These are phyloP conservation scores for Hygrophorus pudorinus DNA, from an alignment of 768 basidiomycete species.

Conservation along the genomic window DNA sequence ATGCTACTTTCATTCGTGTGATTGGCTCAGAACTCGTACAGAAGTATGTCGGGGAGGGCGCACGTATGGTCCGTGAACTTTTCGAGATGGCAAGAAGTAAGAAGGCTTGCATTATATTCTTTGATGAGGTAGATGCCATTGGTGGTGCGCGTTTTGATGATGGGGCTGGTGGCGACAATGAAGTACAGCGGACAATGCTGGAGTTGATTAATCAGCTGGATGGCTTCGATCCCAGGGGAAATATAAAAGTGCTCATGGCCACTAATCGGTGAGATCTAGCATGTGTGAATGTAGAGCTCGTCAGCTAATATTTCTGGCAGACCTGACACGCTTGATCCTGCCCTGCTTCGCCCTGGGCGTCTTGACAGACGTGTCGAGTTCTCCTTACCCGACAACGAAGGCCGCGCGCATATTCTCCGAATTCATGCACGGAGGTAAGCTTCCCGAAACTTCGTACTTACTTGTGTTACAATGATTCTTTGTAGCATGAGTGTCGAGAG, in stretches of 20 bases:
- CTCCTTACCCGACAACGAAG: conserved; percentile 88
- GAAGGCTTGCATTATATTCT: conserved; percentile 99
- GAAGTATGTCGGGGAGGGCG: conserved; percentile 99
- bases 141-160: conserved; percentile 98
- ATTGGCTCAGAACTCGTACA: conserved; percentile 99
- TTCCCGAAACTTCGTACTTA: conserved; percentile 1
- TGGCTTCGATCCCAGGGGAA: conserved; percentile 97
- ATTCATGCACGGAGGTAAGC: conserved; percentile 90
- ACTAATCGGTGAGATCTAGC: conserved; percentile 71
- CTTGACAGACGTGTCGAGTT: conserved; percentile 97
- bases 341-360: conserved; percentile 89
- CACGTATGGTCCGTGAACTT: conserved; percentile 95
- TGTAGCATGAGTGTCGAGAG: conserved; percentile 92
- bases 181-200: conserved; percentile 98
- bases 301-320: conserved; percentile 28
- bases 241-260: conserved; percentile 99
- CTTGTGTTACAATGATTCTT: conserved; percentile 1
- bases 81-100: conserved; percentile 99
- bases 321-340: conserved; percentile 97
- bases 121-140: conserved; percentile 97
- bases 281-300: background rate
- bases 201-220: conserved; percentile 98
- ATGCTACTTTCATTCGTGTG: conserved; percentile 98
- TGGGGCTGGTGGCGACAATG: conserved; percentile 97
- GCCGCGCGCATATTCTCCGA: conserved; percentile 90